phyloP scores from a whole-genome alignment of 495 filamentous ascomycete genomes.

The Apiosordaria backusii region DNA sequence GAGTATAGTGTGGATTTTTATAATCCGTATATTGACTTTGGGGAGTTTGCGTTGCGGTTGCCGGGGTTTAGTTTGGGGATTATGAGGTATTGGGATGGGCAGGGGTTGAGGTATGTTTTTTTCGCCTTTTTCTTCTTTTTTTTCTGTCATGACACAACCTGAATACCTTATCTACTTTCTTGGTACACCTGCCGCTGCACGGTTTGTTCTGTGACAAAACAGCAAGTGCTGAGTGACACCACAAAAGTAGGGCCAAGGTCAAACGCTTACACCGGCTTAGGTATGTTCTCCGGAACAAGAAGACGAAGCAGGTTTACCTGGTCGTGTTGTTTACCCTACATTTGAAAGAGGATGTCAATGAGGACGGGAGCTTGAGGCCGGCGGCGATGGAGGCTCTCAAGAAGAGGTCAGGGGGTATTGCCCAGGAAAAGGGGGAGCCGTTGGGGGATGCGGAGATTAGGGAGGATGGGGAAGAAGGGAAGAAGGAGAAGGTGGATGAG shows the following conservation, averaged over 20 bases:
- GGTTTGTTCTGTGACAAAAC: neutral
- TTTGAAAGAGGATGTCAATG: slow-evolving; percentile 57
- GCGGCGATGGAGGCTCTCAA: slow-evolving; percentile 28
- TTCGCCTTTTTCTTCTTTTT: slow-evolving; percentile 4
- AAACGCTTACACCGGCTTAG: slow-evolving; percentile 67
- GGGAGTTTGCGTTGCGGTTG: slow-evolving; percentile 71
- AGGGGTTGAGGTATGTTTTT: slow-evolving; percentile 48
- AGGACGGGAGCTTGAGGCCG: slow-evolving; percentile 53
- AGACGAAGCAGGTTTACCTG: slow-evolving; percentile 66
- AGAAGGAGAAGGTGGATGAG: slow-evolving; percentile 26
- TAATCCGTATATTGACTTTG: slow-evolving; percentile 86
- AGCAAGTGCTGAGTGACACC: neutral
- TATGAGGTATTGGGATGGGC: slow-evolving; percentile 76
- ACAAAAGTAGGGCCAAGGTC: slow-evolving; percentile 24
- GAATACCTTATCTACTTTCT: neutral
- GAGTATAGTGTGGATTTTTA: slow-evolving; percentile 80
- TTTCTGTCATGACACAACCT: slow-evolving; percentile 16
- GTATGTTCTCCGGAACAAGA: slow-evolving; percentile 79
- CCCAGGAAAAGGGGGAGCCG: slow-evolving; percentile 9
- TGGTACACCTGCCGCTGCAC: too few relatives aligned
- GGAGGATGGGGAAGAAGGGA: slow-evolving; percentile 10
- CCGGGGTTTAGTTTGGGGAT: slow-evolving; percentile 76
- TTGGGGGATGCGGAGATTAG: slow-evolving; percentile 9
- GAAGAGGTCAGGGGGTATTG: slow-evolving; percentile 11
- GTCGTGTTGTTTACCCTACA: slow-evolving; percentile 77